A percentile compares a stretch with the other conserved stretches of the same genome.
Evolutionary conservation across 2,329 filamentous ascomycete species (phyloP).

Genomic region (Cercospora sesami): DNA sequence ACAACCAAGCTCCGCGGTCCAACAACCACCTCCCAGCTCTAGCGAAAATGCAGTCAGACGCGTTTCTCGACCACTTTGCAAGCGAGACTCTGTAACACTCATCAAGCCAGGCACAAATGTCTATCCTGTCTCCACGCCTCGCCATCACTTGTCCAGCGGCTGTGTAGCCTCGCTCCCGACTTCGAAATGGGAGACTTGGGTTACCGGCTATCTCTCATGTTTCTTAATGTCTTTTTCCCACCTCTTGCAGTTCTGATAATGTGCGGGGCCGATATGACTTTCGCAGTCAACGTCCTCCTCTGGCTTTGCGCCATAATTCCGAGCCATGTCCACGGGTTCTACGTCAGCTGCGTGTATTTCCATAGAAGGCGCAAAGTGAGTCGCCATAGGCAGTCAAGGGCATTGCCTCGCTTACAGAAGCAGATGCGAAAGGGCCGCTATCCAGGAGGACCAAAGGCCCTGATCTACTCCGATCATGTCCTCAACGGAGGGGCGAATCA

Average conservation of each 20-base stretch:
- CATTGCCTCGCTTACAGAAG: conserved; percentile 6
- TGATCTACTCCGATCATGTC: conserved; percentile 42
- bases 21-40: neutral
- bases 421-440: conserved; percentile 42
- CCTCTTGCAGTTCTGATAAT: conserved; percentile 43
- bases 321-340: conserved; percentile 46
- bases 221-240: conserved; percentile 46
- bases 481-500: conserved; percentile 42
- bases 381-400: neutral
- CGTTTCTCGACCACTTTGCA: neutral
- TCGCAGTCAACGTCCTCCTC: conserved; percentile 42
- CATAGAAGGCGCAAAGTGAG: conserved; percentile 40
- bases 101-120: neutral
- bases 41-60: conserved; percentile 1
- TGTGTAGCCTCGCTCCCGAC: neutral
- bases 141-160: neutral
- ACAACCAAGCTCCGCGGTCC: neutral
- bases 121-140: neutral
- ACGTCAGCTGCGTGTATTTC: conserved; percentile 45
- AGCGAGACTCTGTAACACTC: neutral
- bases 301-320: conserved; percentile 46
- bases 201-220: conserved; percentile 40
- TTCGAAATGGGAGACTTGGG: conserved; percentile 17
- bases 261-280: conserved; percentile 40
- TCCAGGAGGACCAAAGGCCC: conserved; percentile 39